Percentiles rank a stretch among this genome's conserved stretches.
phyloP scores from a whole-genome alignment of 331 rosid species.

The Acacia concinna region DNA sequence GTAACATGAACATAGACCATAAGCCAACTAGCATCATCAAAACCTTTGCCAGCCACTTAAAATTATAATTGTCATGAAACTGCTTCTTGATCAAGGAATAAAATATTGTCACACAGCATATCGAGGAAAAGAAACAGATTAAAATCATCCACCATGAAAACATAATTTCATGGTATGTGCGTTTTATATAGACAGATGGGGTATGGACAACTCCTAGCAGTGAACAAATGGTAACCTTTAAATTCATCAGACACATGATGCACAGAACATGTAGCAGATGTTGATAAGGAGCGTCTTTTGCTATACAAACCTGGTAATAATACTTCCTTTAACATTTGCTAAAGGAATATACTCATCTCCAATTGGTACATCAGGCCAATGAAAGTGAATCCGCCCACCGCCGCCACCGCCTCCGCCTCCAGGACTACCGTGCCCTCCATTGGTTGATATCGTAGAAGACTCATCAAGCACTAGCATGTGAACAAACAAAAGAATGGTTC shows the following conservation, averaged over 20 bases:
- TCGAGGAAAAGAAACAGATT: neutral
- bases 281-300: slow-evolving; percentile 13
- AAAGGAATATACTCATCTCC: slow-evolving; percentile 93
- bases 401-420: slow-evolving; percentile 92
- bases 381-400: slow-evolving; percentile 98
- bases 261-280: slow-evolving; percentile 25
- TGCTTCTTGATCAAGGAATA: slow-evolving; percentile 1
- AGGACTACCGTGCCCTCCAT: slow-evolving; percentile 78
- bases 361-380: slow-evolving; percentile 81
- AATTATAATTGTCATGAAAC: slow-evolving; percentile 20
- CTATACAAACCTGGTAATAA: slow-evolving; percentile 63
- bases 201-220: neutral
- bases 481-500: slow-evolving; percentile 85
- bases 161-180: neutral
- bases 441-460: slow-evolving; percentile 71
- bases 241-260: slow-evolving; percentile 17
- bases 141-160: neutral
- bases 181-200: neutral
- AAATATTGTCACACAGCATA: neutral
- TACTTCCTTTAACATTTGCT: slow-evolving; percentile 77
- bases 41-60: slow-evolving; percentile 19
- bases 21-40: slow-evolving; percentile 8
- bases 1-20: neutral
- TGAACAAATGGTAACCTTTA: neutral
- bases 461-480: slow-evolving; percentile 56